Base-by-base conservation (phyloP, 2,329 filamentous ascomycete species). In the Microsporum canis region DNA sequence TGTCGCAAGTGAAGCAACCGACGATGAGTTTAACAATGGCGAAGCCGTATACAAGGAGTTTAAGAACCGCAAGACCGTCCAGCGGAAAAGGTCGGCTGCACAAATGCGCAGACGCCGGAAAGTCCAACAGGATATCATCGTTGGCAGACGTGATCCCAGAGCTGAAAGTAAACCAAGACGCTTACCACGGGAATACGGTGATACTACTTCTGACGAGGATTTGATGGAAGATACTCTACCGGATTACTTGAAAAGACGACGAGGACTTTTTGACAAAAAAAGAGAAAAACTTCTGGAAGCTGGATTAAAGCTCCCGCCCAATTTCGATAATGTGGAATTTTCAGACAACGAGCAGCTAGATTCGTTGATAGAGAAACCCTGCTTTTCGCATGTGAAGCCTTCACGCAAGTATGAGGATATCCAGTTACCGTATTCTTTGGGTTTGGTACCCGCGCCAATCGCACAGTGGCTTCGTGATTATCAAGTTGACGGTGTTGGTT, bases 401-500 rank as follows among this genome's bases (percentile, higher is more conserved):
- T 87, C 83, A 38, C 81, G 86, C 12, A 78, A 80, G 0, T 91
- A 94, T 72, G 79, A 86, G 67, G 89, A 95, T 65, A 86, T 96
- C 56, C 78, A 83, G 53, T 78, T 97, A 29, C 81, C 83, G 12
- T 84, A 86, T 66, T 95, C 91, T 0, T 82, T 84, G 0, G 92
- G 91, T 0, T 70, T 91, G 2, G 91, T 99, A 43, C 94, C 94
- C 0, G 91, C 89, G 0, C 84, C 90, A 0, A 89, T 97, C 60
- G 91, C 92, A 0, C 91, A 94, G 70, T 96, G 94, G 76, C 78
- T 99, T 57, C 85, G 94, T 63, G 88, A 91, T 65, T 99, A 99
- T 68, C 94, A 99, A 72, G 80, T 97, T 1, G 82, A 88, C 33
- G 94, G 94, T 3, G 89, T 88, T 12, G 81, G 83, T 36, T 97